Conservation (phyloP, 2,329 filamentous ascomycete genomes). For the Curvularia lunata region DNA sequence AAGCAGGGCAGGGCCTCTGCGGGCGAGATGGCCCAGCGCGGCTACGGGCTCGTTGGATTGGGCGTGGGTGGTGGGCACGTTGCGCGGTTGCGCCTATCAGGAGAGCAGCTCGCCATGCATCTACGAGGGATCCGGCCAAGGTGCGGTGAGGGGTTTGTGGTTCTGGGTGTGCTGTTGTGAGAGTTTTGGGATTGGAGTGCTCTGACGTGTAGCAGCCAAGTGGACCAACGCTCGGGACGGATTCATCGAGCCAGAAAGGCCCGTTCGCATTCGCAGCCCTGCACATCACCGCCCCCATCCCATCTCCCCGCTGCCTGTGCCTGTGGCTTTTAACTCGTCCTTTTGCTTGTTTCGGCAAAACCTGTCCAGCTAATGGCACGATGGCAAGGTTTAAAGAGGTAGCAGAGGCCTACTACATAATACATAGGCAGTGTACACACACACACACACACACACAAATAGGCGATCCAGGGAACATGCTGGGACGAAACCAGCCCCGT, state of each 20-base stretch:
- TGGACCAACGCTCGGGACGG: conserved; percentile 13
- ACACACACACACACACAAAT: no score
- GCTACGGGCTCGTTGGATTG: conserved; percentile 40
- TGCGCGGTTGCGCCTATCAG: conserved; percentile 43
- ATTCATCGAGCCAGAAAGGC: conserved; percentile 1
- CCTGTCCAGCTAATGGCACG: background rate
- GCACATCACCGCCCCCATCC: conserved; percentile 5
- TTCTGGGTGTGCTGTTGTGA: conserved; percentile 17
- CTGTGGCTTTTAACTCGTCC: background rate
- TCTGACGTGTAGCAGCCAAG: conserved; percentile 29
- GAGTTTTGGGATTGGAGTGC: conserved; percentile 19
- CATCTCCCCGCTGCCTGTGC: conserved; percentile 4
- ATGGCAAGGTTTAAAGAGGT: background rate
- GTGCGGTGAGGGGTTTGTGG: conserved; percentile 15
- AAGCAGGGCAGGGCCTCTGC: conserved; percentile 24
- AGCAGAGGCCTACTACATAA: background rate
- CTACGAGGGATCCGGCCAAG: conserved; percentile 21
- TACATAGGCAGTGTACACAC: no score
- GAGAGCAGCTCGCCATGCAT: conserved; percentile 38
- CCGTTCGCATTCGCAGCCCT: background rate
- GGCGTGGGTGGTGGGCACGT: conserved; percentile 29
- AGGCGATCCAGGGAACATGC: conserved; percentile 13
- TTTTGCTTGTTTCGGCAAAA: background rate
- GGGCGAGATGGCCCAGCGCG: conserved; percentile 37
- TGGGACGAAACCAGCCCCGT: background rate